Base-by-base conservation (phyloP, 2,329 filamentous ascomycete species). In the Colletotrichum sidae region DNA sequence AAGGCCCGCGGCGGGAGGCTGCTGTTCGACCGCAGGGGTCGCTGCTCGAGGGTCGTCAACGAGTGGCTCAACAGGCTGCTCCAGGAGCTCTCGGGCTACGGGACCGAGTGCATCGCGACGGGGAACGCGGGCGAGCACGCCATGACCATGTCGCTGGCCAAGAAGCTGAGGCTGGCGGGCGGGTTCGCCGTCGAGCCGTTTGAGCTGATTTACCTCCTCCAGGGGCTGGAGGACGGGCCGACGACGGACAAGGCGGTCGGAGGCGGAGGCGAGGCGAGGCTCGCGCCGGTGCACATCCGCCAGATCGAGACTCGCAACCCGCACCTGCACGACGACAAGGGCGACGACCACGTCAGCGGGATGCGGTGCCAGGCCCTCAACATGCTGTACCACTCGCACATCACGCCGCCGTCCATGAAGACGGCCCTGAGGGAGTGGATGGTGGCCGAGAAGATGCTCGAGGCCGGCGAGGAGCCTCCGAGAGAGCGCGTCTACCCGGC, bases 261-360 rank as follows among this genome's bases (percentile, higher is more conserved):
- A 17, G 17, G 17, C 17, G 17, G 17, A 17, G 17, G 17, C 17
- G 11, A 44, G 4, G 15, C 12, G 33, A 11, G 17, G 8, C 15
- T 15, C 10, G 8, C 33, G 5, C 38, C 25, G 38, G 45, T 57
- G 15, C 44, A 51, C 11, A 57, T 62, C 39, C 34, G 56, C 15
- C 59, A 62, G 35, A 55, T 56, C 42, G 45, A 51, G 59, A 56
- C 59, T 13, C 59, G 53, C 15, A 62, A 50, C 45, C 59, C 59
- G 13, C 52, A 62, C 38, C 17, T 62, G 12, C 59, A 57, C 46
- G 52, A 62, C 52, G 51, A 56, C 33, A 62, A 62, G 45, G 59
- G 59, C 45, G 54, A 55, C 33, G 53, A 56, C n/a, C 59, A 62
- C 15, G 59, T 62, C 37, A 44, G 38, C 25, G 59, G 38, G 11